Evolutionary conservation across 2,329 filamentous ascomycete species (phyloP).

Genomic region (Curvularia spicifera): DNA sequence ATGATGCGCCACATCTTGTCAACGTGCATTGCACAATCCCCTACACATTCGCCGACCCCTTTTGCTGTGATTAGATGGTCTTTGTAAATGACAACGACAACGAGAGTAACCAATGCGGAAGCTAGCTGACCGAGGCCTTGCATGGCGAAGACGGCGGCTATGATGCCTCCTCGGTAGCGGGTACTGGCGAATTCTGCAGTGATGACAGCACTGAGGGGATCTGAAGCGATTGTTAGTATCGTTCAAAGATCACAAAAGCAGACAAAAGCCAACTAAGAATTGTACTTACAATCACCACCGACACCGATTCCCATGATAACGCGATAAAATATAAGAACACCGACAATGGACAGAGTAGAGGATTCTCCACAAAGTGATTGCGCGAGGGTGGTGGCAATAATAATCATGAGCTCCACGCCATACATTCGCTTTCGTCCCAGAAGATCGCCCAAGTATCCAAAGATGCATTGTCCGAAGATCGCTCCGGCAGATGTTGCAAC

Average conservation of each 20-base stretch:
- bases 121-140: conserved; percentile 82
- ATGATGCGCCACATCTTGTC: conserved; percentile 89
- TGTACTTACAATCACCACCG: conserved; percentile 34
- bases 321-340: conserved; percentile 51
- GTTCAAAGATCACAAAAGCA: not conserved
- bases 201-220: conserved; percentile 81
- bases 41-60: conserved; percentile 64
- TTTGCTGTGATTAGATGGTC: conserved; percentile 62
- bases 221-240: conserved; percentile 14
- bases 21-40: conserved; percentile 70
- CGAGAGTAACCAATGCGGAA: conserved; percentile 77
- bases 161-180: conserved; percentile 86
- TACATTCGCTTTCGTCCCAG: conserved; percentile 86
- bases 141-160: conserved; percentile 86
- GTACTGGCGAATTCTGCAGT: conserved; percentile 88
- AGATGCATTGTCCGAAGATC: conserved; percentile 80
- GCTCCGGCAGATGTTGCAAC: conserved; percentile 83
- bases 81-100: conserved; percentile 74
- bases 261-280: conserved; percentile 44
- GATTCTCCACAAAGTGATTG: conserved; percentile 48
- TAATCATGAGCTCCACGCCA: conserved; percentile 58
- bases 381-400: conserved; percentile 50
- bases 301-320: conserved; percentile 51
- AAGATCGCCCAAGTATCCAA: conserved; percentile 71
- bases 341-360: conserved; percentile 45